Evolutionary conservation across 2,329 filamentous ascomycete species (phyloP), one percentile per base, ranked within the genome.

Genomic region (Xylariaceae sp.): DNA sequence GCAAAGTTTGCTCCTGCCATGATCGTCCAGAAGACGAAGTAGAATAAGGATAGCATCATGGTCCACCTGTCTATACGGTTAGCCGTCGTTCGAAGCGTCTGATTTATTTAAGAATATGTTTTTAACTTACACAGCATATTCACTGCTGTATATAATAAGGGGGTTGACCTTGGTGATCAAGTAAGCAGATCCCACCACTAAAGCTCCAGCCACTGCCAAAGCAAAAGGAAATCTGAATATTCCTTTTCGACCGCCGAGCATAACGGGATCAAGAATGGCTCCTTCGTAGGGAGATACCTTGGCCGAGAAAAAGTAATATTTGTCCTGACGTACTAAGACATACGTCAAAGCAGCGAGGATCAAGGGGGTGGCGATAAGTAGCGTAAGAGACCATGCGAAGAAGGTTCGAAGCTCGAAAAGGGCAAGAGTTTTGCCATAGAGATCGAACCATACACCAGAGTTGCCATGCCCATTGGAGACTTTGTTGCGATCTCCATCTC

Each of bases 371-470:
- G 87, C 86, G 16, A 96, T 86, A 16, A 97, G 83, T 10, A 97
- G 74, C 1, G 89, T 89, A 23, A 97, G 81, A 4, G 91, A 92
- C 74, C 94, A 85, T 3, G 91, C 92, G 72, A 97, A 97, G 52
- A 97, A 80, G 6, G 90, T 92, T 58, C 89, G 84, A 32, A 97
- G 79, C 40, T 82, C 81, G 67, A 97, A 89, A 2, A 96, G 79
- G 13, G 88, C 89, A 70, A 97, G 92, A 1, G 79, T 79, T 50
- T 80, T 82, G 36, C 93, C 94, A 60, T 96, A 93, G 6, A 97
- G 73, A 67, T 97, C 94, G 67, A 97, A 97, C 91, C 92, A 99
- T 11, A 97, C 91, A 24, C 86, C 90, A 55, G 83, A 78, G 13
- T 81, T 85, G 4, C 85, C 85, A 29, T 75, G 78, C 8, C 89